Evolutionary conservation across 208 protist species (phyloP), one percentile per base, ranked within the genome.

Genomic region (Leishmania lainsoni): DNA sequence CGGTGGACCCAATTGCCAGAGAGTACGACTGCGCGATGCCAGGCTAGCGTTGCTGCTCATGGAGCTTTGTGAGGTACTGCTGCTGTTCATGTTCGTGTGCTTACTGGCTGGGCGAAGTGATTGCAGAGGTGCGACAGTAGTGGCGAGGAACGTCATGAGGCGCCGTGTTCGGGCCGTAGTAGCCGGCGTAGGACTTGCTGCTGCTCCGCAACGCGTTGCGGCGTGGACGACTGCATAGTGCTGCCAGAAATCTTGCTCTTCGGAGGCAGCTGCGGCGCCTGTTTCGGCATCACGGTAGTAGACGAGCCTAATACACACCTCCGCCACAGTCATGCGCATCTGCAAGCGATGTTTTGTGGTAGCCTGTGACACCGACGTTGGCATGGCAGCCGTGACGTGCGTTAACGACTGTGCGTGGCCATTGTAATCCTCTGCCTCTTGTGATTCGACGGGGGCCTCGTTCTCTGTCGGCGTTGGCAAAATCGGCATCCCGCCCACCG

Each of bases 291-390:
- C 82, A 22, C 72, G 70, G 32, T 66, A 72, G 74, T 54, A 35
- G 45, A 86, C 78, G n/a, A 86, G 82, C 20, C 82, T 51, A 29
- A 86, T 2, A 45, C 82, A 81, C 56, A 86, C 56, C 72, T 86
- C 82, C 4, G 77, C 48, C 29, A 86, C 82, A 51, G 45, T n/a
- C 35, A 82, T n/a, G 49, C 78, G 82, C 48, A 48, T 68, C 78
- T 52, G 70, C 68, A 86, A 70, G 20, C 82, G 82, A 20, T 78
- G 48, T 29, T 56, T 35, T 61, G 10, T 29, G 42, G 32, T 45
- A 56, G 20, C 73, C 35, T 65, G 52, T 59, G 73, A 35, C 16
- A 16, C 14, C 52, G 52, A 16, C 56, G 32, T 48, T n/a, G 73
- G 54, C 32, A 66, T 35, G 20, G 32, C 73, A 16, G 17, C 45